Percentiles rank a stretch among this genome's conserved stretches.
Evolutionary conservation across 2,329 filamentous ascomycete species (phyloP).

Genomic region (Phialophora expanda): DNA sequence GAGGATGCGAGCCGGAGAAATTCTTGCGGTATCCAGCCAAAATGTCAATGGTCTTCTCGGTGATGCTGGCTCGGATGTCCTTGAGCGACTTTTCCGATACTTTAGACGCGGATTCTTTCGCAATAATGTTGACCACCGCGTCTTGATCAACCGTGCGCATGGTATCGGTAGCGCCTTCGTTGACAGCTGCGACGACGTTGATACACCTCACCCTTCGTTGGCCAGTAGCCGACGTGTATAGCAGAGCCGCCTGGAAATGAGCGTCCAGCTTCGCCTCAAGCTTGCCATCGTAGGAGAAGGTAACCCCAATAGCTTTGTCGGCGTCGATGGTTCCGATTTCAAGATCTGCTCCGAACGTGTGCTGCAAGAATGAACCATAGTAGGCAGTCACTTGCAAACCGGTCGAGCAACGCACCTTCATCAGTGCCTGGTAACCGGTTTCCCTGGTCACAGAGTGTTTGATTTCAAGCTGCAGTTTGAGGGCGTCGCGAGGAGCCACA

Average conservation of each 20-base stretch:
- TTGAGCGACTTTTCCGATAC: conserved; percentile 78
- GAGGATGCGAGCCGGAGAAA: conserved; percentile 83
- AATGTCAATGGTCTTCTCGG: conserved; percentile 91
- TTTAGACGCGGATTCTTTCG: conserved; percentile 89
- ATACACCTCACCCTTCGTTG: conserved; percentile 89
- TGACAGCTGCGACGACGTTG: conserved; percentile 92
- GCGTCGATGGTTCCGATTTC: conserved; percentile 91
- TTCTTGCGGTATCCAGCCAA: conserved; percentile 91
- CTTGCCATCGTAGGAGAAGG: conserved; percentile 95
- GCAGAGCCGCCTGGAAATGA: conserved; percentile 92
- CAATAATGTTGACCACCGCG: conserved; percentile 83
- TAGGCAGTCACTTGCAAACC: conserved; percentile 93
- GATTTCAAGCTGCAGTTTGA: conserved; percentile 84
- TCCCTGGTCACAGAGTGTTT: conserved; percentile 84
- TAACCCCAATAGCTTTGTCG: conserved; percentile 89
- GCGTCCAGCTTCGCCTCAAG: conserved; percentile 95
- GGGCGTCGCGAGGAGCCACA: conserved; percentile 80
- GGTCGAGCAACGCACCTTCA: conserved; percentile 98
- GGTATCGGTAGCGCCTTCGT: conserved; percentile 77
- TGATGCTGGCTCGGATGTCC: conserved; percentile 80
- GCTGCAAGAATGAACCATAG: conserved; percentile 94
- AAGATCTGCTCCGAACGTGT: conserved; percentile 91
- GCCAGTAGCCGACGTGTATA: conserved; percentile 90
- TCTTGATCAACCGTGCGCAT: conserved; percentile 97
- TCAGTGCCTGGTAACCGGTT: conserved; percentile 91